Percentiles rank a stretch among this genome's conserved stretches.
phyloP scores from a whole-genome alignment of 2,329 filamentous ascomycete species.

The Clarireedia hainanense region DNA sequence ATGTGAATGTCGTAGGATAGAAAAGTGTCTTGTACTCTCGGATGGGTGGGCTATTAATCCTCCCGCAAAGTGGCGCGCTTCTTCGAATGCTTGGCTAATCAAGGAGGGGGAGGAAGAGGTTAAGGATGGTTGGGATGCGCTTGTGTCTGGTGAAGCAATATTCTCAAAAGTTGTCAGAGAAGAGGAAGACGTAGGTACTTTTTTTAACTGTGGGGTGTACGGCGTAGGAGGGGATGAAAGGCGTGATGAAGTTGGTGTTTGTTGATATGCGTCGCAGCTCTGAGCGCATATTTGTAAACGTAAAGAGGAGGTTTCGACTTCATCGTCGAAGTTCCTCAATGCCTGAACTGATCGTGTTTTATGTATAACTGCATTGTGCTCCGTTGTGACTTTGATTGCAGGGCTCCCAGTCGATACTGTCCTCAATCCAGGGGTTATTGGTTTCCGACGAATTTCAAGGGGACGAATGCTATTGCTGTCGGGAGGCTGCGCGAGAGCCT shows the following conservation, averaged over 20 bases:
- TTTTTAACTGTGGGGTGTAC: neutral
- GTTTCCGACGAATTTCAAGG: neutral
- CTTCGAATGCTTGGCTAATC: slow-evolving; percentile 30
- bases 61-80: slow-evolving; percentile 57
- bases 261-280: no score
- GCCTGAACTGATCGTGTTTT: neutral
- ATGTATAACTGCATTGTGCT: neutral
- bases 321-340: neutral
- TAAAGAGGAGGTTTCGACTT: neutral
- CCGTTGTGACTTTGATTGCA: neutral
- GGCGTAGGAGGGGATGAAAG: neutral
- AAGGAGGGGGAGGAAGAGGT: slow-evolving; percentile 10
- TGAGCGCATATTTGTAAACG: no score
- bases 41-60: slow-evolving; percentile 55
- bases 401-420: neutral
- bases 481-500: neutral
- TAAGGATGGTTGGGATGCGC: neutral
- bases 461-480: neutral
- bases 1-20: slow-evolving; percentile 58
- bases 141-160: neutral
- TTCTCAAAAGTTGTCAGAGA: neutral
- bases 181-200: neutral
- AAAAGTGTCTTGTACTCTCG: slow-evolving; percentile 58
- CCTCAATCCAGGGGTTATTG: neutral
- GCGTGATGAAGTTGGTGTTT: no score